Percentiles rank a stretch among this genome's conserved stretches.
phyloP scores from a whole-genome alignment of 352 stramenopile genomes.

The Globisporangium polare region DNA sequence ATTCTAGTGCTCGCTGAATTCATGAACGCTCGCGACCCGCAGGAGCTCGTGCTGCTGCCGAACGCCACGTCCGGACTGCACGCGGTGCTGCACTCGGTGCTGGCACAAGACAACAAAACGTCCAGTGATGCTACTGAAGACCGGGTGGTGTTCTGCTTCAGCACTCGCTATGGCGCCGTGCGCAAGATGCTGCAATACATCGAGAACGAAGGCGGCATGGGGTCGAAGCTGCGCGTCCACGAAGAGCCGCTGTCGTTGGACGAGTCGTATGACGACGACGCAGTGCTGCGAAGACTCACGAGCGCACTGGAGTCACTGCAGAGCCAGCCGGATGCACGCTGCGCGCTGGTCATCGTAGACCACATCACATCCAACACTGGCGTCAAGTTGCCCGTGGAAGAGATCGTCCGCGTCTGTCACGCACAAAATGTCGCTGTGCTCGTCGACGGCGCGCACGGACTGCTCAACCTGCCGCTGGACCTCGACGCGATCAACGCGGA shows the following conservation, averaged over 20 bases:
- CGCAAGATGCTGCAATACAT: slow-evolving; percentile 87
- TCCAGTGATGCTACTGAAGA: slow-evolving; percentile 9
- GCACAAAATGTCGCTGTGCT: slow-evolving; percentile 52
- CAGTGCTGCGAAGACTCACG: slow-evolving; percentile 37
- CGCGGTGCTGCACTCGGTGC: slow-evolving; percentile 62
- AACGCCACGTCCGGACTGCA: slow-evolving; percentile 92
- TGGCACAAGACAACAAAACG: slow-evolving; percentile 8
- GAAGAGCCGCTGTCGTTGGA: slow-evolving; percentile 62
- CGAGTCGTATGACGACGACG: slow-evolving; percentile 55
- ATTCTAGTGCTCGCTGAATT: slow-evolving; percentile 77
- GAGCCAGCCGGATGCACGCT: slow-evolving; percentile 26
- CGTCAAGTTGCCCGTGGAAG: slow-evolving; percentile 79
- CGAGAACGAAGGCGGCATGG: slow-evolving; percentile 6
- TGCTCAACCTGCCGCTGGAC: slow-evolving; percentile 81
- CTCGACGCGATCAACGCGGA: slow-evolving; percentile 71
- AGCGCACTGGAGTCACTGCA: slow-evolving; percentile 23
- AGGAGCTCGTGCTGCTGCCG: slow-evolving; percentile 72
- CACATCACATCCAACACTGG: slow-evolving; percentile 94
- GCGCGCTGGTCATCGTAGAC: slow-evolving; percentile 85
- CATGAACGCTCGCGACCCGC: slow-evolving; percentile 37
- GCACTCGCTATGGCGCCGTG: slow-evolving; percentile 89
- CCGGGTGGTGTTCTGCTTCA: slow-evolving; percentile 64
- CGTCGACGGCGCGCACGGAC: slow-evolving; percentile 90
- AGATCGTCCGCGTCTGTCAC: slow-evolving; percentile 68
- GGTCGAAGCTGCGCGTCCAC: slow-evolving; percentile 31